Conservation (phyloP, 345 rosid species). For the Mangifera indica region DNA sequence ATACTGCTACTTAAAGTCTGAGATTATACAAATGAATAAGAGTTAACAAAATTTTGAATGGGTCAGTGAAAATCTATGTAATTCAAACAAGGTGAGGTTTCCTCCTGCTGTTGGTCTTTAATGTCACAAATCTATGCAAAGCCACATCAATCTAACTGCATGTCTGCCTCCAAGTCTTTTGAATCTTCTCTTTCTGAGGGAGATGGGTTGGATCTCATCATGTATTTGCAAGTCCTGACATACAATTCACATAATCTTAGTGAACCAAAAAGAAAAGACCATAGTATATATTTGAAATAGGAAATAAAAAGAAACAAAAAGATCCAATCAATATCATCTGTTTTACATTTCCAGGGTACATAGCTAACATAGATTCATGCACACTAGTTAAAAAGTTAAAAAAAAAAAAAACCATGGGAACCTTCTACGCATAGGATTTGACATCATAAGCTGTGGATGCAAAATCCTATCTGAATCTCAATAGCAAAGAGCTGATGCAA, state of each 20-base stretch:
- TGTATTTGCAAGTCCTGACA: slow-evolving; percentile 31
- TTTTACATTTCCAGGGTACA: not conserved
- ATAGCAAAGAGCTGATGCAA: not conserved
- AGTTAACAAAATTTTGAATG: not conserved
- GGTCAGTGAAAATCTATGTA: slow-evolving; percentile 10
- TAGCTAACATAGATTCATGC: not conserved
- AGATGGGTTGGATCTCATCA: slow-evolving; percentile 18
- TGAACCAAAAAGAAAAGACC: not conserved
- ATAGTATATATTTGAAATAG: not conserved
- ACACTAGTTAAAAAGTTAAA: not conserved
- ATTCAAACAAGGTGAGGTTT: not conserved
- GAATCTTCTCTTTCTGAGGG: slow-evolving; percentile 16
- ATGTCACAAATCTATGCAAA: not conserved
- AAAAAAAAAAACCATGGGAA: not conserved
- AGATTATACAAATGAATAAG: not conserved
- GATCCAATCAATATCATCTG: not conserved
- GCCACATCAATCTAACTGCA: slow-evolving; percentile 22
- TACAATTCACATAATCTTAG: not conserved
- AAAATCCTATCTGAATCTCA: not conserved
- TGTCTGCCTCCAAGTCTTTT: slow-evolving; percentile 18
- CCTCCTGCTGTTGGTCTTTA: not conserved
- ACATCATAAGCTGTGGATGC: not conserved
- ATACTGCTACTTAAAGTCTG: slow-evolving; percentile 1
- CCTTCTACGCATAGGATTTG: too few species aligned
- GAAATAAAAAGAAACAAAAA: not conserved